A percentile compares a stretch with the other conserved stretches of the same genome.
phyloP scores from a whole-genome alignment of 768 basidiomycete genomes.

The Amanita rubescens region DNA sequence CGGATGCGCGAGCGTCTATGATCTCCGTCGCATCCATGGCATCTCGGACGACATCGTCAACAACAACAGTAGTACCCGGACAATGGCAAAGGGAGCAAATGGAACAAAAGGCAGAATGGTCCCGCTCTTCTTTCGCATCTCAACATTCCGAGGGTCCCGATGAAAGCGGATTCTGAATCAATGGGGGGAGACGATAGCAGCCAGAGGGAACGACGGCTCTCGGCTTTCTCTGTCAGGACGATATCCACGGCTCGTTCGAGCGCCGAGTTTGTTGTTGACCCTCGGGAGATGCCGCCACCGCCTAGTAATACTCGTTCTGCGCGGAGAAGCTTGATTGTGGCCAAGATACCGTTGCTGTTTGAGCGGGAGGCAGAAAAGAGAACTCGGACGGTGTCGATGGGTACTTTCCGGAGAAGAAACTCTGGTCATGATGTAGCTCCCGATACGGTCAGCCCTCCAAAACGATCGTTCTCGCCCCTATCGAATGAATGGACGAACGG shows the following conservation, averaged over 20 bases:
- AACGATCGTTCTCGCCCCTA: neutral
- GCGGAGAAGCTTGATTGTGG: neutral
- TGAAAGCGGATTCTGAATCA: neutral
- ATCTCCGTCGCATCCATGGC: neutral
- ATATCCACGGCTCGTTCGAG: neutral
- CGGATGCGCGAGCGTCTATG: neutral
- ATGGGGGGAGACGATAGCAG: no score
- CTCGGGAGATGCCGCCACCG: neutral
- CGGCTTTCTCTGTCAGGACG: neutral
- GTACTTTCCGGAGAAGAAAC: neutral
- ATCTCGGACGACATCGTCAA: slow-evolving; percentile 3
- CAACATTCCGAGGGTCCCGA: neutral
- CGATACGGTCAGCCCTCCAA: no score
- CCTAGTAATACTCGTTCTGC: no score
- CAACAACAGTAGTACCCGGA: slow-evolving; percentile 5
- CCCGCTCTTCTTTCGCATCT: neutral
- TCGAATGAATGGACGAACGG: neutral
- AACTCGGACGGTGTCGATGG: slow-evolving; percentile 1
- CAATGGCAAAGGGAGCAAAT: slow-evolving; percentile 6
- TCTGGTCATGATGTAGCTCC: no score
- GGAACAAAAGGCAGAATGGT: neutral
- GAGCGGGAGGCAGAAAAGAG: slow-evolving; percentile 4
- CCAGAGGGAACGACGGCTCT: neutral
- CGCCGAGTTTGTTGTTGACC: neutral
- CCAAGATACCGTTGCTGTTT: neutral